These are phyloP conservation scores for Pseudogymnoascus sp. DNA, from an alignment of 2,329 filamentous ascomycete genomes.

Conservation along the genomic window DNA sequence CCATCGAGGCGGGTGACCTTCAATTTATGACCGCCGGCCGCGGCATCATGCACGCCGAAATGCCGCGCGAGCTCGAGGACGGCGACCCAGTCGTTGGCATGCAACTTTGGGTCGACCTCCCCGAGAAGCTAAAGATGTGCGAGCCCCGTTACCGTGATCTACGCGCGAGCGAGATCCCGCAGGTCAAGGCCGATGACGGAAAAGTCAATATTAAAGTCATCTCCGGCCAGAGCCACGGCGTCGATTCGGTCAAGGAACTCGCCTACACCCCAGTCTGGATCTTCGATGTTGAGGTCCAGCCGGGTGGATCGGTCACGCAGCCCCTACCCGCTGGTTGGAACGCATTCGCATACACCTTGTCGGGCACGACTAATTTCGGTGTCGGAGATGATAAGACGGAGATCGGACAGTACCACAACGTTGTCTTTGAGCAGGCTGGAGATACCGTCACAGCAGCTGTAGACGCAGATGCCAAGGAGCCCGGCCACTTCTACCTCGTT, in stretches of 20 bases:
- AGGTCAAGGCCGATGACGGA: slow-evolving; percentile 60
- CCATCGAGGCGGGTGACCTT: slow-evolving; percentile 76
- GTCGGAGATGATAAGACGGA: slow-evolving; percentile 39
- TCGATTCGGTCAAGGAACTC: slow-evolving; percentile 80
- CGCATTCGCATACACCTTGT: slow-evolving; percentile 78
- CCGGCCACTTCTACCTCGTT: slow-evolving; percentile 51
- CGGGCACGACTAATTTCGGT: slow-evolving; percentile 60
- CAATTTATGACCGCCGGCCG: slow-evolving; percentile 96
- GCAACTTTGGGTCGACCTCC: slow-evolving; percentile 93
- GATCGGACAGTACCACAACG: slow-evolving; percentile 72
- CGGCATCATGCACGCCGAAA: slow-evolving; percentile 92
- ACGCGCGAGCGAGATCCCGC: slow-evolving; percentile 68
- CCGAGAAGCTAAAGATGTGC: slow-evolving; percentile 70
- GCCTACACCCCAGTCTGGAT: slow-evolving; percentile 98
- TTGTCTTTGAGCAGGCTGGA: slow-evolving; percentile 75
- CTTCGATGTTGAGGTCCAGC: slow-evolving; percentile 71
- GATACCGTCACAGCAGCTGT: slow-evolving; percentile 68
- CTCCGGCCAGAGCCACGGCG: slow-evolving; percentile 71
- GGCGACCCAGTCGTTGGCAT: slow-evolving; percentile 74
- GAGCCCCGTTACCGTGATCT: slow-evolving; percentile 91
- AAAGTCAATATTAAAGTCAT: slow-evolving; percentile 83
- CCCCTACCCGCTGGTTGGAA: slow-evolving; percentile 75
- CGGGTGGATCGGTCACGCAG: slow-evolving; percentile 71
- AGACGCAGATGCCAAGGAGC: slow-evolving; percentile 51
- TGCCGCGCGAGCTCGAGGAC: slow-evolving; percentile 73